Base-by-base conservation (phyloP, 306 rosid genomes). In the Rosa multiflora region DNA sequence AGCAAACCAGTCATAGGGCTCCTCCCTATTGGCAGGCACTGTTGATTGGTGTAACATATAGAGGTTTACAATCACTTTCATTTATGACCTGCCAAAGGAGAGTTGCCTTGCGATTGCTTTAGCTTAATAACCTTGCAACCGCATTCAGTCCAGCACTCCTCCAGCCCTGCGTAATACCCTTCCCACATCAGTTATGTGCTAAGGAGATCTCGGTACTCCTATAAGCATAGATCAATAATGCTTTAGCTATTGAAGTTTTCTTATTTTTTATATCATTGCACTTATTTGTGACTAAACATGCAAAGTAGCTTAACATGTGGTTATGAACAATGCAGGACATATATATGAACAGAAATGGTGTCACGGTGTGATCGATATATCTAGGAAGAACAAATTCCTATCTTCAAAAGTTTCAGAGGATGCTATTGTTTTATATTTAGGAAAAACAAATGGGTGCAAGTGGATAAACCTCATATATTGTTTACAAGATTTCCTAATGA, bases 1-100 rank as follows among this genome's bases (percentile, higher is more conserved):
- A 85, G 93, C 87, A 83, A 89, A 89, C 6, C 73, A 78, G 91
- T 86, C 77, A 85, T 79, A 87, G 91, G 91, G 91, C 93, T 62
- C 66, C 88, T 83, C 88, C 80, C 39, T 42, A 35, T 85, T 89
- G 91, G 93, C 89, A 89, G 75, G 93, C 76, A 56, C 43, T 67
- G 73, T 4, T 13, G 63, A 15, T 44, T 53, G 67, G 10, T 55
- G 67, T 15, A 73, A 51, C 26, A 55, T 49, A 15, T 39, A 39
- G 1, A 43, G n/a, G 6, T 70, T 21, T 70, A 21, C 66, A 39
- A n/a, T 73, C 29, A 53, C 37, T 20, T 11, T 39, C 44, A 32
- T 43, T 43, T 11, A 7, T 56, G 56, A n/a, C 80, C 67, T 79
- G 91, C 90, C 93, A 88, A 86, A 66, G 85, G 87, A 85, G 91